Evolutionary conservation across 306 rosid genomes (phyloP).

Genomic region (Biancaea sappan): DNA sequence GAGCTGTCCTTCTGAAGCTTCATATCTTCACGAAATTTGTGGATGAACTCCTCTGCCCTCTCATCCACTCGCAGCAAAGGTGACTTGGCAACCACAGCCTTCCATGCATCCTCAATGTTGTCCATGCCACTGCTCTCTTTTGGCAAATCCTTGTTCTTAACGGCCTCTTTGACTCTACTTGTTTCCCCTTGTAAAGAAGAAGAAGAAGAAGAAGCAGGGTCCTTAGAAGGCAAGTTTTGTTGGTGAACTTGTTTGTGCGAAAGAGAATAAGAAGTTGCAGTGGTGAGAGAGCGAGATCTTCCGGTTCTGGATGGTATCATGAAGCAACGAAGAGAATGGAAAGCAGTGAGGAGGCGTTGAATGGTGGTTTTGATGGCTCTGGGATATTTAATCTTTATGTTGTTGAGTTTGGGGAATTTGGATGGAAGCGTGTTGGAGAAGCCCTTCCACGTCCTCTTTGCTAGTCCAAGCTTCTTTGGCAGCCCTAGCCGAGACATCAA

Average conservation of each 20-base stretch:
- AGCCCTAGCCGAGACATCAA: conserved; percentile 47
- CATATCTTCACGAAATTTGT: conserved; percentile 42
- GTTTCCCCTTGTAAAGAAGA: conserved; percentile 40
- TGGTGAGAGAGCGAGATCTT: conserved; percentile 43
- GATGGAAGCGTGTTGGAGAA: conserved; percentile 38
- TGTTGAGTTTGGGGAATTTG: conserved; percentile 51
- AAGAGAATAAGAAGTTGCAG: conserved; percentile 30
- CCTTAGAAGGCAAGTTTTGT: too few relatives aligned
- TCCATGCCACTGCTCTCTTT: conserved; percentile 1
- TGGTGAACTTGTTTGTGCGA: neutral
- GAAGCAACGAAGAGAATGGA: conserved; percentile 41
- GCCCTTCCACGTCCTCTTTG: conserved; percentile 67
- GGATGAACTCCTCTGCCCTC: conserved; percentile 43
- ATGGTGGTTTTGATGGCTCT: conserved; percentile 43
- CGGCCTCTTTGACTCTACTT: conserved; percentile 28
- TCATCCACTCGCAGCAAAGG: conserved; percentile 41
- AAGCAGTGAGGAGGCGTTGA: conserved; percentile 38
- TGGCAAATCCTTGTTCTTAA: conserved; percentile 3
- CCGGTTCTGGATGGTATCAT: conserved; percentile 36
- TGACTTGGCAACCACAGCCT: conserved; percentile 39
- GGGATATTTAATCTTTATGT: conserved; percentile 7
- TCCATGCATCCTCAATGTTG: conserved; percentile 50
- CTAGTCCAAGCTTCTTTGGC: conserved; percentile 55
- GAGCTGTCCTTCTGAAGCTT: conserved; percentile 48
- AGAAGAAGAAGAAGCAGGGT: too few relatives aligned